Evolutionary conservation across 225 moss, liverwort and hornwort genomes (phyloP).

Genomic region (Marchantia polymorpha): DNA sequence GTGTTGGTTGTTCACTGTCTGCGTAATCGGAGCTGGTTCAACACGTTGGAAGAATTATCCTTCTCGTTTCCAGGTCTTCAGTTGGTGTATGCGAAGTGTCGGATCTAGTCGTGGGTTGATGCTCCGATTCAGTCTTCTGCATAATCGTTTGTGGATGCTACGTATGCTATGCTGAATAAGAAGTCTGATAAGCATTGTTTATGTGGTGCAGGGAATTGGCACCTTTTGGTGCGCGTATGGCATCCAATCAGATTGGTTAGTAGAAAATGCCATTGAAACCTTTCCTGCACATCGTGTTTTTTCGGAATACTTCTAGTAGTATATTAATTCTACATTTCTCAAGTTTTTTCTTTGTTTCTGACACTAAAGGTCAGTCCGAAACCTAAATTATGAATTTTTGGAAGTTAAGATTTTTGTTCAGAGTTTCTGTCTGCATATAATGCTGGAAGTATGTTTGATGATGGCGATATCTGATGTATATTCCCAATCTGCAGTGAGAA

Average conservation of each 20-base stretch:
- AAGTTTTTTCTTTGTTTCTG: too few species aligned
- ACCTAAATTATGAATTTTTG: background rate
- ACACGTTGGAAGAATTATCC: too few species aligned
- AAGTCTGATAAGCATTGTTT: background rate
- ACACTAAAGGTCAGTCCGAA: background rate
- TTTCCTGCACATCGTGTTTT: too few species aligned
- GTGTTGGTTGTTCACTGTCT: too few species aligned
- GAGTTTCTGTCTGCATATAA: too few species aligned
- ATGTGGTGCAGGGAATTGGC: constrained; percentile 38
- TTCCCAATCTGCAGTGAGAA: constrained; percentile 49
- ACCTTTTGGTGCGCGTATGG: constrained; percentile 49
- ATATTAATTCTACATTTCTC: too few species aligned
- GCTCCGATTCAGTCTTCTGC: background rate
- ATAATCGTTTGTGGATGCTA: background rate
- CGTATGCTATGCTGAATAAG: too few species aligned
- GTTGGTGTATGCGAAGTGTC: too few species aligned
- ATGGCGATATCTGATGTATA: background rate
- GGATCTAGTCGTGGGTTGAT: too few species aligned
- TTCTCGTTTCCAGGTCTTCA: too few species aligned
- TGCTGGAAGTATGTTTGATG: background rate
- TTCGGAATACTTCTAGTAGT: too few species aligned
- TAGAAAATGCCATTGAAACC: background rate
- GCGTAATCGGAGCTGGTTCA: too few species aligned
- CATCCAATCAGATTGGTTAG: constrained; percentile 49
- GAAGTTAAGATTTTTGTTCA: background rate